Base-by-base conservation (phyloP, 345 rosid genomes). In the Balakata baccata region DNA sequence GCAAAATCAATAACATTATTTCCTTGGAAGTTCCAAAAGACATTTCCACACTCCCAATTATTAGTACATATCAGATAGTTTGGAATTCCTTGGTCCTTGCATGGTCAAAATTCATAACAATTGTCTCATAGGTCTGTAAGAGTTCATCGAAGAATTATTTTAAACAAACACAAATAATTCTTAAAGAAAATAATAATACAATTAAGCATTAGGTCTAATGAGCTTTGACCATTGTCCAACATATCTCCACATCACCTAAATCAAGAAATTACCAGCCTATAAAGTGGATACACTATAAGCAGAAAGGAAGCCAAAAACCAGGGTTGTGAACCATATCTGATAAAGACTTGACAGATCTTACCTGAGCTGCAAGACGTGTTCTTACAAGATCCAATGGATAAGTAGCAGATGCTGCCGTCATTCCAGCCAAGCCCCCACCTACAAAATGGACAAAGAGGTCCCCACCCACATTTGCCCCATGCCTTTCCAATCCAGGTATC, bases 351-450 rank as follows among this genome's bases (percentile, higher is more conserved):
- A 50, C 11, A 20, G 0, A 65, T 53, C 67, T 76, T 81, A 91
- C 98, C 98, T 92, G 98, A 39, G 97, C 99, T 69, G 99, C 91
- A 50, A 95, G 93, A 64, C 99, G 96, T 14, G 99, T 92, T 89
- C 99, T 88, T 60, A 95, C 91, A 64, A 95, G 99, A 87, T 95
- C 99, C 58, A 95, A 76, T 25, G 99, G 99, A 81, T 95, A 95
- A 6, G 93, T 91, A 56, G 87, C 91, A 23, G 96, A 82, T 68
- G 94, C 98, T 68, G 99, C 97, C 68, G 99, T 95, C 73, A 93
- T 81, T 60, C 99, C 99, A 23, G 98, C 93, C 86, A 95, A 74
- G 66, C 99, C 98, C 64, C 99, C 99, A 52, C 94, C 88, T 20
- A 89, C 76, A 75, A 95, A 95, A 80, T 87, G 87, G 59, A 94